Conservation (phyloP, 2,329 filamentous ascomycete genomes). For the Aspergillus sp. region DNA sequence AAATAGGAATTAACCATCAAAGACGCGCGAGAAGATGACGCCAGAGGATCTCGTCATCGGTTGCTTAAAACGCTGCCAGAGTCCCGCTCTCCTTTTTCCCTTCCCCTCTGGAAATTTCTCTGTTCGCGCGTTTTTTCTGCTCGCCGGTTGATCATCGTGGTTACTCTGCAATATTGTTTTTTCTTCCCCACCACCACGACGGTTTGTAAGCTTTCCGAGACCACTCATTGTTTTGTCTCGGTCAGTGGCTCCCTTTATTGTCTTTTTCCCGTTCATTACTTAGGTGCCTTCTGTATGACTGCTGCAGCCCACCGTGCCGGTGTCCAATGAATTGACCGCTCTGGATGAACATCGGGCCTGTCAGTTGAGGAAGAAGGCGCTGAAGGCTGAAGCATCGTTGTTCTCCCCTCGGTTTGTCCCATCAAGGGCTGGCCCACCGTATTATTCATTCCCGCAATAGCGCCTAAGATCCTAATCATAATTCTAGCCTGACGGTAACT, state of each 20-base stretch:
- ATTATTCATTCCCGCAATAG: not conserved
- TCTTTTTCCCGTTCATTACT: slow-evolving; percentile 1
- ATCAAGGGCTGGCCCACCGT: slow-evolving; percentile 10
- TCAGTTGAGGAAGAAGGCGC: not conserved
- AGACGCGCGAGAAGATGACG: slow-evolving; percentile 1
- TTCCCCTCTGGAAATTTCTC: not conserved
- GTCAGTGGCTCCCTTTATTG: not conserved
- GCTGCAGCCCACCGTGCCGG: slow-evolving; percentile 16
- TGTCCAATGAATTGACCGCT: slow-evolving; percentile 20
- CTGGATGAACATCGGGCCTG: slow-evolving; percentile 7
- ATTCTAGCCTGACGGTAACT: not conserved
- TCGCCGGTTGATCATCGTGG: slow-evolving; percentile 5
- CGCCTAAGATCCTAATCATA: slow-evolving; percentile 1
- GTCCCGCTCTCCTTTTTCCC: not conserved
- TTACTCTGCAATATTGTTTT: slow-evolving; percentile 4
- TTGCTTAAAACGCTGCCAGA: slow-evolving; percentile 6
- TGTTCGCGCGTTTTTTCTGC: not conserved
- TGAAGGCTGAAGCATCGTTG: not conserved
- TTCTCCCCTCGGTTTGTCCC: slow-evolving; percentile 12
- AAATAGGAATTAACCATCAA: not conserved
- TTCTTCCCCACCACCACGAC: slow-evolving; percentile 5
- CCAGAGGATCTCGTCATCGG: slow-evolving; percentile 10
- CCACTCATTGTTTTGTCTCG: not conserved
- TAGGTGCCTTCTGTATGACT: slow-evolving; percentile 1
- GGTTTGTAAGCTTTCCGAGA: slow-evolving; percentile 1